A percentile compares a stretch with the other conserved stretches of the same genome.
Evolutionary conservation across 2,329 filamentous ascomycete species (phyloP).

Genomic region (Penicillium crustosum): DNA sequence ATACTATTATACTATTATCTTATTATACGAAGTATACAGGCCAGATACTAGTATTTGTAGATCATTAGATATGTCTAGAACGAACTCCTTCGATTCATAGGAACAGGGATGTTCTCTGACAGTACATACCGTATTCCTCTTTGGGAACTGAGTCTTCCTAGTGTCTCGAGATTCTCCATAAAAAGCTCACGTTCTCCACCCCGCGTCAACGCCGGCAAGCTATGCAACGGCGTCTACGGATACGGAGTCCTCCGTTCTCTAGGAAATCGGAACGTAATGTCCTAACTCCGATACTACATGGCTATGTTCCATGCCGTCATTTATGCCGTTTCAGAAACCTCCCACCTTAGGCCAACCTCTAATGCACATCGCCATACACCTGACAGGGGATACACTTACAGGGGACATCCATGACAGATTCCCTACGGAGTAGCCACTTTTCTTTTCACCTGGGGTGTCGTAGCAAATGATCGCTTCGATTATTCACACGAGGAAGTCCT

Average conservation of each 20-base stretch:
- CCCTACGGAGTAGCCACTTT: neutral
- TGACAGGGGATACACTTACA: neutral
- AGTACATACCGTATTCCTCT: neutral
- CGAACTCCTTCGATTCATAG: neutral
- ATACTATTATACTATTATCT: no score
- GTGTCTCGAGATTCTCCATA: neutral
- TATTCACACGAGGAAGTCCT: neutral
- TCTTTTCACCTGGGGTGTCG: neutral
- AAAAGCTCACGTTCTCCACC: neutral
- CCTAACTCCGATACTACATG: neutral
- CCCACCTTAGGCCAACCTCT: neutral
- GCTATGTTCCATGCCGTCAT: neutral
- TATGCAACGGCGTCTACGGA: constrained; percentile 4
- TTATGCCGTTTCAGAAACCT: neutral
- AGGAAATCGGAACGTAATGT: neutral
- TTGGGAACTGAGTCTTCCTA: neutral
- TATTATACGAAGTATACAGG: no score
- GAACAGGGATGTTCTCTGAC: neutral
- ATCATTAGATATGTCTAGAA: constrained; percentile 13
- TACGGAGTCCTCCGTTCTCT: no score
- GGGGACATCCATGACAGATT: constrained; percentile 1
- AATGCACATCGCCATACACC: neutral
- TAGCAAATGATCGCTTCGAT: neutral
- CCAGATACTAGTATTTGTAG: neutral
- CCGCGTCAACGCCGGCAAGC: constrained; percentile 7